A percentile compares a stretch with the other conserved stretches of the same genome.
These are phyloP conservation scores for Globisporangium irregulare DNA, from an alignment of 352 stramenopile species.

Conservation along the genomic window DNA sequence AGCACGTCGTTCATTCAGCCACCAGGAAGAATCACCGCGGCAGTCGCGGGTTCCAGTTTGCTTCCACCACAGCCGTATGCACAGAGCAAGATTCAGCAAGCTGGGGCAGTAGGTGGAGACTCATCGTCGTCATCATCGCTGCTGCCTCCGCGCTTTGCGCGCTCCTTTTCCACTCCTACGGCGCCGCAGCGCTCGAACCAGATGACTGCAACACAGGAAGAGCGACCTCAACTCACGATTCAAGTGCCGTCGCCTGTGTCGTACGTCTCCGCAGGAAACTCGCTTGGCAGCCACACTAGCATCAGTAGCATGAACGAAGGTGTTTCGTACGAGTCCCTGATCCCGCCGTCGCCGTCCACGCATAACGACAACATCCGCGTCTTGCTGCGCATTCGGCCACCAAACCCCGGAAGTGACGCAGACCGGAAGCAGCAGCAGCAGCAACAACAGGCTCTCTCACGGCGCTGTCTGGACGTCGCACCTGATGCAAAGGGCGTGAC, in stretches of 20 bases:
- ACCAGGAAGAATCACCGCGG: slow-evolving; percentile 9
- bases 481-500: slow-evolving; percentile 58
- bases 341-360: slow-evolving; percentile 11
- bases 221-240: slow-evolving; percentile 20
- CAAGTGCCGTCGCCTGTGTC: slow-evolving; percentile 14
- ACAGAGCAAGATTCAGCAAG: slow-evolving; percentile 9
- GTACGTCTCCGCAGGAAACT: slow-evolving; percentile 2
- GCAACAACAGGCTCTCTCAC: slow-evolving; percentile 11
- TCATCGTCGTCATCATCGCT: slow-evolving; percentile 3
- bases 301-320: slow-evolving; percentile 18
- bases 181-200: slow-evolving; percentile 10
- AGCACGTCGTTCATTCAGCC: slow-evolving; percentile 21
- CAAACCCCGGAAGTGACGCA: slow-evolving; percentile 17
- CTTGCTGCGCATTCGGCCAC: slow-evolving; percentile 59
- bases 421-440: slow-evolving; percentile 24
- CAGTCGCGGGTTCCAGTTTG: slow-evolving; percentile 8
- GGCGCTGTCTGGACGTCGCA: slow-evolving; percentile 56
- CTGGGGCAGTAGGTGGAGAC: not conserved
- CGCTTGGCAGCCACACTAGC: not conserved
- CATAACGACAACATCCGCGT: slow-evolving; percentile 68
- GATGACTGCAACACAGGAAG: not conserved
- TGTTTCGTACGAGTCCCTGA: slow-evolving; percentile 19
- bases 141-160: slow-evolving; percentile 15
- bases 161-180: slow-evolving; percentile 20
- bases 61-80: slow-evolving; percentile 8